Evolutionary conservation across 192 early-diverging fungal species (phyloP).

Genomic region (Paraglomus brasilianum): DNA sequence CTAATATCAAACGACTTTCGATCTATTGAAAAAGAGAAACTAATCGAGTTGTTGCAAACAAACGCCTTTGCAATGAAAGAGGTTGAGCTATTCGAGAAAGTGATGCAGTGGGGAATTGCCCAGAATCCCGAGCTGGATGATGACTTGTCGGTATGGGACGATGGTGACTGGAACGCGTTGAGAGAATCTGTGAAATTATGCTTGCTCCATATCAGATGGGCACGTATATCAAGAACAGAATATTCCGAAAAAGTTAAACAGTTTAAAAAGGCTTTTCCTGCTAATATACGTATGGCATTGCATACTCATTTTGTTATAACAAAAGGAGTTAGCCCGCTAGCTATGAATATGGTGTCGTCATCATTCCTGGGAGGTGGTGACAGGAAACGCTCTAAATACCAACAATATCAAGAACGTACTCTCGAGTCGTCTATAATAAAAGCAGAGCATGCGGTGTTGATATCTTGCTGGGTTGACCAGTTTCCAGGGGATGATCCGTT

Average conservation of each 20-base stretch:
- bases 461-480: constrained; percentile 21
- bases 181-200: not conserved
- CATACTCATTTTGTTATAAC: too few relatives aligned
- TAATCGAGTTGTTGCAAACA: too few relatives aligned
- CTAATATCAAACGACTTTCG: too few relatives aligned
- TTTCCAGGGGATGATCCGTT: too few relatives aligned
- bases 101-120: constrained; percentile 7
- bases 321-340: too few relatives aligned
- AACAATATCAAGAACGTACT: too few relatives aligned
- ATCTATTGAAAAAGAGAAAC: too few relatives aligned
- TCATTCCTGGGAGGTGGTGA: too few relatives aligned
- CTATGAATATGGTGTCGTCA: too few relatives aligned
- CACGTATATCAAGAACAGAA: constrained; percentile 11
- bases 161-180: not conserved
- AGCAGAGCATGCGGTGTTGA: constrained; percentile 11
- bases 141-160: constrained; percentile 1
- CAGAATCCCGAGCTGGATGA: not conserved
- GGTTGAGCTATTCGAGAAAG: constrained; percentile 2
- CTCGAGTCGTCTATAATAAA: constrained; percentile 18
- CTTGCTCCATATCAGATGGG: constrained; percentile 24
- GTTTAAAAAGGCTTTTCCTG: constrained; percentile 14
- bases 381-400: too few relatives aligned
- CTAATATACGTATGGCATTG: too few relatives aligned
- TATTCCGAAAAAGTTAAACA: constrained; percentile 21
- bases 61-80: constrained; percentile 21